A percentile compares a stretch with the other conserved stretches of the same genome.
Evolutionary conservation across 176 grass and related monocot genomes (phyloP).

Genomic region (Aegilops speltoides): DNA sequence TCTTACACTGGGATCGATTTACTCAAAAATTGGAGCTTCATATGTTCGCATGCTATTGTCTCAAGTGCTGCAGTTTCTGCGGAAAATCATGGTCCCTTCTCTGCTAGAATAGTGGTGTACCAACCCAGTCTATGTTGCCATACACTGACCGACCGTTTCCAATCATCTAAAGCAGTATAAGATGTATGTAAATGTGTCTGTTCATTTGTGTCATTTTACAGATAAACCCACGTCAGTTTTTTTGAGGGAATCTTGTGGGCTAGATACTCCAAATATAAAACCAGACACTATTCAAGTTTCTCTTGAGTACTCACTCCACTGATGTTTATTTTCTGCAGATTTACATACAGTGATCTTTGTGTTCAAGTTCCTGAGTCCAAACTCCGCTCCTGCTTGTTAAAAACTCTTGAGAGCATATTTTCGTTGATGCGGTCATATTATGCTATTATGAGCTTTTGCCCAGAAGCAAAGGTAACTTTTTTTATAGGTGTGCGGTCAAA

Average conservation of each 20-base stretch:
- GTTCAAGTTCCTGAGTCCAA: conserved; percentile 89
- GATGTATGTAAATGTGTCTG: neutral
- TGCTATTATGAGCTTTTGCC: conserved; percentile 81
- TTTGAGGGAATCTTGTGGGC: neutral
- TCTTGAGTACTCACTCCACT: conserved; percentile 16
- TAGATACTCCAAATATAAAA: conserved; percentile 12
- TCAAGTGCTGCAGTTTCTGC: conserved; percentile 11
- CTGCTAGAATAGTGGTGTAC: conserved; percentile 15
- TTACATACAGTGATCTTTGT: conserved; percentile 98
- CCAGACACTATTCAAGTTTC: conserved; percentile 4
- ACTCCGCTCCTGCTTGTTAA: conserved; percentile 91
- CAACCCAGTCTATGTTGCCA: neutral
- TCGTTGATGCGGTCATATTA: conserved; percentile 90
- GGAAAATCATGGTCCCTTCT: neutral
- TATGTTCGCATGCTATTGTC: conserved; percentile 16
- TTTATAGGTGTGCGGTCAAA: neutral
- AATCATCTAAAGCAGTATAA: conserved; percentile 13
- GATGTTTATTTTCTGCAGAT: conserved; percentile 57
- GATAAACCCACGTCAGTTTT: neutral
- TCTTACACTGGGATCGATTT: conserved; percentile 1
- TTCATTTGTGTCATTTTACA: conserved; percentile 10
- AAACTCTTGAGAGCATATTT: conserved; percentile 85
- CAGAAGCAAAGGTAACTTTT: conserved; percentile 63
- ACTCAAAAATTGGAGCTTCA: conserved; percentile 9
- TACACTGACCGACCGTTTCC: neutral